phyloP scores from a whole-genome alignment of 176 grass and related monocot genomes.

The Ampelocalamus luodianensis region DNA sequence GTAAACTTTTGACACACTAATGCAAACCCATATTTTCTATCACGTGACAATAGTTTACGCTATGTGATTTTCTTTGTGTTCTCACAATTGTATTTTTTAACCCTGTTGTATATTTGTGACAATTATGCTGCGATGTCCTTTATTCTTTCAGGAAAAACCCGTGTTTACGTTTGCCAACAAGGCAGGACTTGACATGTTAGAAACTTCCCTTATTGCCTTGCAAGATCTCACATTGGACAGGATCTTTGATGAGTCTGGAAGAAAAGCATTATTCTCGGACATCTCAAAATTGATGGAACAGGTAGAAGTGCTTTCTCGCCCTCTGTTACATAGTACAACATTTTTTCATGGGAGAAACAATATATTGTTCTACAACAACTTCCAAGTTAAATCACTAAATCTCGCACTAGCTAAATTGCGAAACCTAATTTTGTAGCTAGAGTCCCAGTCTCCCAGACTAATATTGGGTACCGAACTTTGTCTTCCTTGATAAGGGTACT shows the following conservation, averaged over 20 bases:
- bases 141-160: conserved; percentile 56
- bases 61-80: background rate
- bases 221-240: conserved; percentile 92
- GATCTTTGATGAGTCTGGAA: conserved; percentile 84
- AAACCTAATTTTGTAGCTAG: background rate
- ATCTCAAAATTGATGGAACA: conserved; percentile 88
- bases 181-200: conserved; percentile 92
- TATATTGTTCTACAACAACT: background rate
- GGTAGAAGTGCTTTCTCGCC: conserved; percentile 34
- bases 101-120: background rate
- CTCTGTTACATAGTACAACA: background rate
- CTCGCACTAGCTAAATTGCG: too few species aligned
- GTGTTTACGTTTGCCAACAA: conserved; percentile 94
- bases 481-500: too few species aligned
- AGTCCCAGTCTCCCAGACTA: too few species aligned
- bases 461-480: too few species aligned
- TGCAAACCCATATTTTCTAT: background rate
- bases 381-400: background rate
- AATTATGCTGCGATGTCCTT: background rate
- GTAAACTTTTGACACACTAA: background rate
- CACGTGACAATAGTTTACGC: background rate
- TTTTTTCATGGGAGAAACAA: background rate
- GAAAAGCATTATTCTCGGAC: conserved; percentile 68
- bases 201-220: conserved; percentile 85
- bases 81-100: background rate